phyloP scores from a whole-genome alignment of 192 early-diverging fungal species.

The Glomus cerebriforme region DNA sequence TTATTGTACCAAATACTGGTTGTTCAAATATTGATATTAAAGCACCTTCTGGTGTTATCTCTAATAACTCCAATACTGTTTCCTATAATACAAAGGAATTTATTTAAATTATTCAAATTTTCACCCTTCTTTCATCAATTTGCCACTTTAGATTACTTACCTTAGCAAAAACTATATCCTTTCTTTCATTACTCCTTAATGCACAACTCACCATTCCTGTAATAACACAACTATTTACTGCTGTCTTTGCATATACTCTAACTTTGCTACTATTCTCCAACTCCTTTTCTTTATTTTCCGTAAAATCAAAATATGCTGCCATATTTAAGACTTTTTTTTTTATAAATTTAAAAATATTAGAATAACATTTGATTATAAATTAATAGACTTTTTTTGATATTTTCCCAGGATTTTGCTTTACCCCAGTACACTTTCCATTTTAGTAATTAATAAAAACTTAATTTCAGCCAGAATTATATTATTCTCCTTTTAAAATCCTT shows the following conservation, averaged over 20 bases:
- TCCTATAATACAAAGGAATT: neutral
- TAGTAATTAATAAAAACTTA: too few species aligned
- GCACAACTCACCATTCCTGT: neutral
- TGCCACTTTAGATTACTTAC: neutral
- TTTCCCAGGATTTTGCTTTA: too few species aligned
- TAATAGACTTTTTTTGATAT: too few species aligned
- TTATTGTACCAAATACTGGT: conserved; percentile 48
- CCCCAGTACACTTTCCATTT: too few species aligned
- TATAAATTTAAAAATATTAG: too few species aligned
- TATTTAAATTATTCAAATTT: neutral
- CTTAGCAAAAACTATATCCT: conserved; percentile 17
- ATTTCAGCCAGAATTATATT: too few species aligned
- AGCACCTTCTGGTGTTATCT: conserved; percentile 33
- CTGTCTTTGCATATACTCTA: conserved; percentile 13
- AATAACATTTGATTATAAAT: too few species aligned
- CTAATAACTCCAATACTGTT: conserved; percentile 23
- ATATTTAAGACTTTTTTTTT: too few species aligned
- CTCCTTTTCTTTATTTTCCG: neutral
- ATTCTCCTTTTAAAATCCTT: too few species aligned
- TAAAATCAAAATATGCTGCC: conserved; percentile 8
- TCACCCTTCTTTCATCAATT: neutral
- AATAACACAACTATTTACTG: conserved; percentile 18
- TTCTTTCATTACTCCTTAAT: conserved; percentile 9
- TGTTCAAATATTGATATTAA: conserved; percentile 38
- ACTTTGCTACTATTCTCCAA: neutral